These are phyloP conservation scores for Musa schizocarpa DNA, from an alignment of 176 grass and related monocot genomes.

Conservation along the genomic window DNA sequence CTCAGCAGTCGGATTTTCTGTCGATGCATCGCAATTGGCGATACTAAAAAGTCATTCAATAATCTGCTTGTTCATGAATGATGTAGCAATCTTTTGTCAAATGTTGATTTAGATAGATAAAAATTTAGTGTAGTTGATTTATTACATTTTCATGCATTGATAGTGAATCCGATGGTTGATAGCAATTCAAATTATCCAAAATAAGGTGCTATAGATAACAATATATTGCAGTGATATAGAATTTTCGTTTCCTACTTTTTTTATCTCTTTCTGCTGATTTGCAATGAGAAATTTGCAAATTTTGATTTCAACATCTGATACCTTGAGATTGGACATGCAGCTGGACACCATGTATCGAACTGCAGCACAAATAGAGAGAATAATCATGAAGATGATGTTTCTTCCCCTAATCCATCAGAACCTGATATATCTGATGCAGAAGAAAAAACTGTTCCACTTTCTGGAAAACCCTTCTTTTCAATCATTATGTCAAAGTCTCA, in stretches of 20 bases:
- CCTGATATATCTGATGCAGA: background rate
- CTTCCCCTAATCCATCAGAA: background rate
- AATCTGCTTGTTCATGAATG: no score
- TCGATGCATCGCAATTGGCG: background rate
- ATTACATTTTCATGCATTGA: no score
- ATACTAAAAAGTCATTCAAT: no score
- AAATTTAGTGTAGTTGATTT: background rate
- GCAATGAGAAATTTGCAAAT: background rate
- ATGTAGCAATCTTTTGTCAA: background rate
- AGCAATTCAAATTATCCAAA: background rate
- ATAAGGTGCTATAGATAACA: no score
- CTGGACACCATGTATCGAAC: no score
- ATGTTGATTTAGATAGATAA: background rate
- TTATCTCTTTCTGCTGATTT: background rate
- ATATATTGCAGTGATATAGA: background rate
- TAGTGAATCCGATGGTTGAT: no score
- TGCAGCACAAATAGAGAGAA: background rate
- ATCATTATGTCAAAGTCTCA: background rate
- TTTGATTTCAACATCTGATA: background rate
- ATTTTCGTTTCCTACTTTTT: background rate
- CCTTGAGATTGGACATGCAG: background rate
- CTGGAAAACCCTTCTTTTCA: slow-evolving; percentile 1
- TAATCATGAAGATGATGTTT: background rate
- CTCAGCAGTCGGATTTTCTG: background rate
- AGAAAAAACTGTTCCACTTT: background rate